Base-by-base conservation (phyloP, 148 eudicot genomes). In the Camellia lanceoleosa region DNA sequence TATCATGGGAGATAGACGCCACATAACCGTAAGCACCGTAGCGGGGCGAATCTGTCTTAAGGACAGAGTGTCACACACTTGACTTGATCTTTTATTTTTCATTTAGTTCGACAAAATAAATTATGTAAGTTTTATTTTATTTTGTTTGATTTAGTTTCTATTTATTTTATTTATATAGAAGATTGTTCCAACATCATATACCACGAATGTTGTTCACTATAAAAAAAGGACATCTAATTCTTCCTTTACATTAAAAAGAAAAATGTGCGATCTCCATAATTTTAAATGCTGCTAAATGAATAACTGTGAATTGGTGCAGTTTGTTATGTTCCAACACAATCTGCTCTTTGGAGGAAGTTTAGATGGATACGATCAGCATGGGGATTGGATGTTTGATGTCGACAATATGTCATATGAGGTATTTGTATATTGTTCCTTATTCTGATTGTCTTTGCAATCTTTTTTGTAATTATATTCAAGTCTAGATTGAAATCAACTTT, bases 371-470 rank as follows among this genome's bases (percentile, higher is more conserved):
- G 68, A 64, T 23, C 68, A 64, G 11, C 23, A 19, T 64, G 42
- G 38, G 38, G 42, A 64, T 13, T 64, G 68, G 68, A 64, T 41
- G 11, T 10, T 64, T 64, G 68, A 64, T 23, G 68, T 64, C 15
- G 68, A 64, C 15, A 64, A 12, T 20, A 64, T 64, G 68, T 64
- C 68, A 23, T 64, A 64, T 64, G 68, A 64, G 68, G 68, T 64
- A 42, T 19, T 62, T 62, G 30, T 9, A 4, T 62, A 9, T 58
- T 12, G 15, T 58, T 58, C 5, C 30, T 62, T 62, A 62, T 20
- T 64, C 12, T 64, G 7, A 20, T 20, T 19, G 8, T 64, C 12
- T 64, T 60, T 60, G 64, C 64, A 15, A 18, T 9, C 61, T 14
- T 12, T 58, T 9, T 12, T 7, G 15, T 58, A 58, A 58, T 11